Conservation (phyloP, 495 filamentous ascomycete genomes). For the Talaromyces wortmannii region DNA sequence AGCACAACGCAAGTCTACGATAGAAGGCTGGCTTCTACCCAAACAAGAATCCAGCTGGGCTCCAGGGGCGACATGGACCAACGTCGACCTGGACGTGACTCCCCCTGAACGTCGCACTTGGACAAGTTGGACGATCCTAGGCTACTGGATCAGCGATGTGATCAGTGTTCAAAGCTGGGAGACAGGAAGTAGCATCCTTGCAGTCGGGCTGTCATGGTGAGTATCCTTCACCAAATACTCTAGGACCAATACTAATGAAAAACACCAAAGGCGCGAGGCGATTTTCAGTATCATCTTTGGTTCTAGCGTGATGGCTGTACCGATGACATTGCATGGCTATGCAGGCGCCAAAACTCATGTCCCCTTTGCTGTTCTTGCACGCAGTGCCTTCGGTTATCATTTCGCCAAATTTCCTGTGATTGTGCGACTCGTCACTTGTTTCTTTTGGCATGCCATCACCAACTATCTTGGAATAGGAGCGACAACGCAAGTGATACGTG, state of each 20-base stretch:
- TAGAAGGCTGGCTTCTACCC: not conserved
- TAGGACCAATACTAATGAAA: not conserved
- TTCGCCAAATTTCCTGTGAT: constrained; percentile 61
- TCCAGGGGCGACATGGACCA: constrained; percentile 28
- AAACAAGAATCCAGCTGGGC: not conserved
- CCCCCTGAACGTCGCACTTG: constrained; percentile 36
- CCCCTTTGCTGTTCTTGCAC: constrained; percentile 61
- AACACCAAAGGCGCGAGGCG: constrained; percentile 14
- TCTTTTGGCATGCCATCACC: constrained; percentile 74
- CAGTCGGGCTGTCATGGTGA: constrained; percentile 28
- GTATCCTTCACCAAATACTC: not conserved
- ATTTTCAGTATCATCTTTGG: constrained; percentile 41
- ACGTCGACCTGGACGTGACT: constrained; percentile 33
- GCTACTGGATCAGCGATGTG: constrained; percentile 42
- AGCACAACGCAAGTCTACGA: not conserved
- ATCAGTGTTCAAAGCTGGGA: constrained; percentile 36
- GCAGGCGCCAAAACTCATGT: constrained; percentile 32
- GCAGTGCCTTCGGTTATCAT: constrained; percentile 66
- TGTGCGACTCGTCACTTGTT: constrained; percentile 55
- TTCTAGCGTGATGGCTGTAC: not conserved
- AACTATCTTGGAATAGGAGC: constrained; percentile 59
- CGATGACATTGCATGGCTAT: not conserved
- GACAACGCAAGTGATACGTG: constrained; percentile 58
- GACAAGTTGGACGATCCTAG: constrained; percentile 34
- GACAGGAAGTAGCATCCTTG: constrained; percentile 35